Percentiles rank a stretch among this genome's conserved stretches.
phyloP scores from a whole-genome alignment of 805 yeast species.

The Ogataea allantospora region DNA sequence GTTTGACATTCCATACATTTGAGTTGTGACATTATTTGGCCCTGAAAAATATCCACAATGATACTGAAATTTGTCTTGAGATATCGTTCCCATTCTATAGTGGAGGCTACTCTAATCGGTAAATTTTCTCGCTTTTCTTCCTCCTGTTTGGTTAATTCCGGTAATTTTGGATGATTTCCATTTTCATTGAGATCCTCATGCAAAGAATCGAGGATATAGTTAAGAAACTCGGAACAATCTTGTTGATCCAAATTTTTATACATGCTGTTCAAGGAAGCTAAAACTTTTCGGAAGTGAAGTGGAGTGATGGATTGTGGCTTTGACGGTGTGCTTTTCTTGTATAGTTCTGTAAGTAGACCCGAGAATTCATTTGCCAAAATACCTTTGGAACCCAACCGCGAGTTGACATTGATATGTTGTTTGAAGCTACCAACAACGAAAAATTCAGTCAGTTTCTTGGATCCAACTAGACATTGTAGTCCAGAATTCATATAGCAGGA shows the following conservation, averaged over 20 bases:
- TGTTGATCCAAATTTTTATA: conserved; percentile 75
- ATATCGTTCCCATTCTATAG: conserved; percentile 91
- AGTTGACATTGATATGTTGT: conserved; percentile 67
- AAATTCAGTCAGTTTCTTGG: conserved; percentile 60
- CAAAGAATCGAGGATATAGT: conserved; percentile 68
- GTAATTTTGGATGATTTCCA: conserved; percentile 52
- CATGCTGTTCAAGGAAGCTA: conserved; percentile 64
- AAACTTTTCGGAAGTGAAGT: conserved; percentile 57
- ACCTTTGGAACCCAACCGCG: conserved; percentile 80
- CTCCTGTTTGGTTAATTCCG: conserved; percentile 67
- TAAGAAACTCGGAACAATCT: conserved; percentile 81
- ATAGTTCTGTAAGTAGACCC: conserved; percentile 54
- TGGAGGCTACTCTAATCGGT: conserved; percentile 77
- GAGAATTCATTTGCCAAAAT: conserved; percentile 69
- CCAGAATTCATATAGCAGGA: conserved; percentile 92
- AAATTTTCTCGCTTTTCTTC: conserved; percentile 69
- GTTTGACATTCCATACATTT: conserved; percentile 67
- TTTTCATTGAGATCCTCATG: conserved; percentile 80
- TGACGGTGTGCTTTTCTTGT: conserved; percentile 34
- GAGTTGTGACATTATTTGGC: conserved; percentile 80
- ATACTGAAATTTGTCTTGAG: conserved; percentile 74
- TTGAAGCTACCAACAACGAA: conserved; percentile 61
- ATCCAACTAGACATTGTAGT: conserved; percentile 80
- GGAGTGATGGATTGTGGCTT: conserved; percentile 50
- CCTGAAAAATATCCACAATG: conserved; percentile 81